Evolutionary conservation across 2,329 filamentous ascomycete genomes (phyloP).

Genomic region (Blumeriella jaapii): DNA sequence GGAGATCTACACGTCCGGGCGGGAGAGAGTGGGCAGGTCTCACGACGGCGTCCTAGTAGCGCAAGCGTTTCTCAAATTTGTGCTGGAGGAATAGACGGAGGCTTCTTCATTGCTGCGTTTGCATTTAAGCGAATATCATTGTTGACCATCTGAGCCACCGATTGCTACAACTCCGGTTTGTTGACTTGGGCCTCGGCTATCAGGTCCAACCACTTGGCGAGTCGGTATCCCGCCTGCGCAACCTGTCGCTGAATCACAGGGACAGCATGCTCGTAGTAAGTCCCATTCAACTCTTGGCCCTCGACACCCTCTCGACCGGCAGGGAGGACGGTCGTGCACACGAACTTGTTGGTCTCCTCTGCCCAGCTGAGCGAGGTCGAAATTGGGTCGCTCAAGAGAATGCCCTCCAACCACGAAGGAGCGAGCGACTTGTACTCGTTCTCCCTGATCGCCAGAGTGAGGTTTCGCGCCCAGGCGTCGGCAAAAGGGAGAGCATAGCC

Average conservation of each 20-base stretch:
- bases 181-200: slow-evolving; percentile 34
- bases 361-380: slow-evolving; percentile 53
- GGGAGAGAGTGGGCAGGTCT: slow-evolving; percentile 49
- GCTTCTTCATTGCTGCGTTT: too few species aligned
- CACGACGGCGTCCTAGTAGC: slow-evolving; percentile 76
- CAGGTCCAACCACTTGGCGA: slow-evolving; percentile 45
- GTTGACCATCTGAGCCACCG: not conserved
- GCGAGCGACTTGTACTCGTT: slow-evolving; percentile 43
- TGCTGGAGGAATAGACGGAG: slow-evolving; percentile 41
- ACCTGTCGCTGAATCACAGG: slow-evolving; percentile 54
- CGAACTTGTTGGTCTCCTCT: slow-evolving; percentile 46
- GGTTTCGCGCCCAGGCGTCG: slow-evolving; percentile 42
- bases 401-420: slow-evolving; percentile 43
- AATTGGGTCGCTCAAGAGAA: slow-evolving; percentile 42
- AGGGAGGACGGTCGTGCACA: slow-evolving; percentile 51
- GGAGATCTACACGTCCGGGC: slow-evolving; percentile 55
- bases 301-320: slow-evolving; percentile 46
- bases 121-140: not conserved
- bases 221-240: slow-evolving; percentile 54
- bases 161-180: slow-evolving; percentile 15
- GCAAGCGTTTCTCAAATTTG: slow-evolving; percentile 63
- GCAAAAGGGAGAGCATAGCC: slow-evolving; percentile 40
- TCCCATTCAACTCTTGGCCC: slow-evolving; percentile 47
- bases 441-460: slow-evolving; percentile 41
- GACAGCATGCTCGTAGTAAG: slow-evolving; percentile 53